A percentile compares a stretch with the other conserved stretches of the same genome.
Evolutionary conservation across 768 basidiomycete genomes (phyloP).

Genomic region (Lactarius quietus): DNA sequence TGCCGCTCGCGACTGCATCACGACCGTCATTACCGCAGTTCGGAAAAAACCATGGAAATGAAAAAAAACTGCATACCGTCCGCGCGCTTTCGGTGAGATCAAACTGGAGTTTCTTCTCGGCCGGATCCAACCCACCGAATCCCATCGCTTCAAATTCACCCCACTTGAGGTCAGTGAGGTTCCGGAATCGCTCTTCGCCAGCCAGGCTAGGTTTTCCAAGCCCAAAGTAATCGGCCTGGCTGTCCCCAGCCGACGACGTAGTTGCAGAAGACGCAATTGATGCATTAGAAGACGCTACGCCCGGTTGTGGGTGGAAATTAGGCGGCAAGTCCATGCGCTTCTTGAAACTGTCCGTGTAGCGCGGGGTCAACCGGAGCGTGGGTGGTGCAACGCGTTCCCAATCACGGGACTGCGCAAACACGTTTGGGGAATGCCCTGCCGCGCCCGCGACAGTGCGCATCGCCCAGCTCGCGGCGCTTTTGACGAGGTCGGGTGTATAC

Average conservation of each 20-base stretch:
- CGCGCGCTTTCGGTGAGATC: slow-evolving; percentile 89
- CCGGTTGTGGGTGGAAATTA: slow-evolving; percentile 51
- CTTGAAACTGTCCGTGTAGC: slow-evolving; percentile 72
- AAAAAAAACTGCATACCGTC: slow-evolving; percentile 45
- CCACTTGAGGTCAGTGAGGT: slow-evolving; percentile 85
- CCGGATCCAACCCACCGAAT: slow-evolving; percentile 53
- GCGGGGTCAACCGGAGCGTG: slow-evolving; percentile 55
- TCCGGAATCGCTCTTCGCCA: slow-evolving; percentile 70
- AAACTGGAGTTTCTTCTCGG: slow-evolving; percentile 80
- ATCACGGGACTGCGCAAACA: slow-evolving; percentile 62
- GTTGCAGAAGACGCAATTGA: slow-evolving; percentile 33
- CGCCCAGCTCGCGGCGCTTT: slow-evolving; percentile 52
- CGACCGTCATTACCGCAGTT: neutral
- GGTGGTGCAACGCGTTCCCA: slow-evolving; percentile 72
- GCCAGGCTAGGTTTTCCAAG: slow-evolving; percentile 33
- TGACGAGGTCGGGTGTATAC: slow-evolving; percentile 84
- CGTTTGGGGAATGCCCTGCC: slow-evolving; percentile 35
- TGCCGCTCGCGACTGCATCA: slow-evolving; percentile 37
- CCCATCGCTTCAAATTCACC: slow-evolving; percentile 86
- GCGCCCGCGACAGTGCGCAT: slow-evolving; percentile 32
- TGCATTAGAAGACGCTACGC: slow-evolving; percentile 32
- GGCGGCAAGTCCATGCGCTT: slow-evolving; percentile 70
- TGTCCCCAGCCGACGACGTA: slow-evolving; percentile 2
- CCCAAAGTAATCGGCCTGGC: slow-evolving; percentile 32
- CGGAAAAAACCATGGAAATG: neutral